Evolutionary conservation across 148 eudicot genomes (phyloP), one percentile per base, ranked within the genome.

Genomic region (Euryodendron excelsum): DNA sequence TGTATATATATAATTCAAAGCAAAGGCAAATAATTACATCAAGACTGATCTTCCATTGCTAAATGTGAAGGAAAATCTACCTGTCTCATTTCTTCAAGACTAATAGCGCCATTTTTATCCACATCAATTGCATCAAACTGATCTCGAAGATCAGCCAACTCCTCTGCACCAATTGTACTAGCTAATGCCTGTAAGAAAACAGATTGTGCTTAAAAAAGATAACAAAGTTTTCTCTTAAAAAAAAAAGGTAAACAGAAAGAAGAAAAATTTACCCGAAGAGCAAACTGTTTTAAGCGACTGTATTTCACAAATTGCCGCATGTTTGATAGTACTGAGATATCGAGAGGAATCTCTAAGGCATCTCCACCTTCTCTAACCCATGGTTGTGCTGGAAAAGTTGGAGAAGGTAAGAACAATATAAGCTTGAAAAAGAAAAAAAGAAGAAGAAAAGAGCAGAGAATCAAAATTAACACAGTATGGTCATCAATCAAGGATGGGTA

Each of bases 291-390:
- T 87, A 95, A 84, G 55, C 91, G 90, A 72, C 99, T 90, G 82
- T 90, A 95, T 84, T 89, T 95, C 56, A 95, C 97, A 80, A 95
- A 95, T 72, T 93, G 93, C 48, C 99, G 89, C 93, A 95, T 90
- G 84, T 95, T 93, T 76, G 77, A 78, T 58, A 95, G 84, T 77
- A 95, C 99, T 55, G 93, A 95, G 72, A 95, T 95, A 79, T 95
- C 99, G 18, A 95, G 75, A 73, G 99, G 97, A 80, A 95, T 95
- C 78, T 93, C 99, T 3, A 85, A 90, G 62, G 99, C 99, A 80
- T 85, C 80, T 75, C 99, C 99, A 47, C 97, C 99, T 88, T 95
- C 99, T 84, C 99, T 84, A 77, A 95, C 99, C 99, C 99, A 95
- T 79, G 93, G 93, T 76, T 95, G 97, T 79, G 97, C 99, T 95